Percentiles rank a stretch among this genome's conserved stretches.
Conservation (phyloP, 768 basidiomycete species). For the Candolleomyces aberdarensis region DNA sequence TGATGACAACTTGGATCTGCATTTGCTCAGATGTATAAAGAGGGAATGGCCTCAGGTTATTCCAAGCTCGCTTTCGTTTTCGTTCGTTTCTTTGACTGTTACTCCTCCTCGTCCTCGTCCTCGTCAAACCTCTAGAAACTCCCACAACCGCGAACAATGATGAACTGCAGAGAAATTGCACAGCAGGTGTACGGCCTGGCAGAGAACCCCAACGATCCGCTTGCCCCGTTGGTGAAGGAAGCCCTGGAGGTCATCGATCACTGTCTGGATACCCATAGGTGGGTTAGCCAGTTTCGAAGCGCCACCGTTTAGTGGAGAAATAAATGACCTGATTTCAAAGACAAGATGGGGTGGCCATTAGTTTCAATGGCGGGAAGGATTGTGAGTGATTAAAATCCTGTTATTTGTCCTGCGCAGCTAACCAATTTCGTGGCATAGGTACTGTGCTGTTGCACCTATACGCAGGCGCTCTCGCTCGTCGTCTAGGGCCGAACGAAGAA, state of each 20-base stretch:
- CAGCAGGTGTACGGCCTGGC: conserved; percentile 63
- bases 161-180: conserved; percentile 53
- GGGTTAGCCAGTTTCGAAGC: conserved; percentile 31
- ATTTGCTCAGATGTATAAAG: too few relatives aligned
- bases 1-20: too few relatives aligned
- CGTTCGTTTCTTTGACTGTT: neutral
- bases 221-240: conserved; percentile 65
- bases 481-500: conserved; percentile 28
- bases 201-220: conserved; percentile 40
- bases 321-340: conserved; percentile 35
- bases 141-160: conserved; percentile 12
- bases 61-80: too few relatives aligned
- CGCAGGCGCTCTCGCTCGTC: conserved; percentile 63
- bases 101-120: neutral
- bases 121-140: neutral
- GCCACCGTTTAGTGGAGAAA: conserved; percentile 1
- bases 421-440: conserved; percentile 43
- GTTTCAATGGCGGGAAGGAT: conserved; percentile 99
- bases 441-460: conserved; percentile 94
- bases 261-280: conserved; percentile 80
- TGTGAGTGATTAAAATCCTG: conserved; percentile 49
- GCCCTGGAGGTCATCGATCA: conserved; percentile 81
- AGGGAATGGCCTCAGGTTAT: too few relatives aligned
- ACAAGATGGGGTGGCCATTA: conserved; percentile 71
- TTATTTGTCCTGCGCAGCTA: neutral